Evolutionary conservation across 176 grass and related monocot genomes (phyloP).

Genomic region (Rhipidocladum racemiflorum): DNA sequence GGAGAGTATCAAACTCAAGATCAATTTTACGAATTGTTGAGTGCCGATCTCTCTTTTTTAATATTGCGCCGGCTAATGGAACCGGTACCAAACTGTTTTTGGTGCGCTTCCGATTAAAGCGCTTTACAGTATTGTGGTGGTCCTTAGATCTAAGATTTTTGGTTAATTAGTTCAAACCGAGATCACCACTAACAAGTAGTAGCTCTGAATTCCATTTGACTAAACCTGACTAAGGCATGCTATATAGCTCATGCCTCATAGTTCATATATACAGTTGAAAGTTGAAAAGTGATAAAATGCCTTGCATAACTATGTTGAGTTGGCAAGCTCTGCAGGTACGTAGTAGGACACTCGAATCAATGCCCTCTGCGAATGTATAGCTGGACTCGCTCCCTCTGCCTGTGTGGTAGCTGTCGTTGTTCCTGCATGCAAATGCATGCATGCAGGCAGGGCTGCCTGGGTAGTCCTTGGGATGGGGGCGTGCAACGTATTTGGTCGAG

Average conservation of each 20-base stretch:
- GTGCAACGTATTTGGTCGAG: conserved; percentile 45
- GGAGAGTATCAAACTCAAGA: too few relatives aligned
- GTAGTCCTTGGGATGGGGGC: conserved; percentile 25
- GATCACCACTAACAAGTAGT: too few relatives aligned
- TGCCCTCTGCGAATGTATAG: not conserved
- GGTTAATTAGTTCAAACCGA: too few relatives aligned
- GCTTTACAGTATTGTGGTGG: too few relatives aligned
- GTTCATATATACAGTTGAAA: not conserved
- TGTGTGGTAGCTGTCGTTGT: conserved; percentile 40
- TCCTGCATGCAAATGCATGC: conserved; percentile 27
- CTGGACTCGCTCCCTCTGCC: conserved; percentile 31
- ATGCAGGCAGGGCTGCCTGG: not conserved
- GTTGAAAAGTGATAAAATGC: not conserved
- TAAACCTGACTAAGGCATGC: not conserved
- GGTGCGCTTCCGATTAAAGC: too few relatives aligned
- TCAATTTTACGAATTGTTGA: too few relatives aligned
- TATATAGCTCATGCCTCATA: not conserved
- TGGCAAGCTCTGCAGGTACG: not conserved
- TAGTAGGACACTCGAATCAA: not conserved
- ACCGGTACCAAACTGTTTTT: too few relatives aligned
- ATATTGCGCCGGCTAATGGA: too few relatives aligned
- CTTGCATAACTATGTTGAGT: not conserved
- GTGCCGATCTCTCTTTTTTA: too few relatives aligned
- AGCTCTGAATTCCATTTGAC: not conserved
- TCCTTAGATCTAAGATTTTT: too few relatives aligned